Evolutionary conservation across 805 yeast genomes (phyloP).

Genomic region (Vanderwaltozyma tropicalis): DNA sequence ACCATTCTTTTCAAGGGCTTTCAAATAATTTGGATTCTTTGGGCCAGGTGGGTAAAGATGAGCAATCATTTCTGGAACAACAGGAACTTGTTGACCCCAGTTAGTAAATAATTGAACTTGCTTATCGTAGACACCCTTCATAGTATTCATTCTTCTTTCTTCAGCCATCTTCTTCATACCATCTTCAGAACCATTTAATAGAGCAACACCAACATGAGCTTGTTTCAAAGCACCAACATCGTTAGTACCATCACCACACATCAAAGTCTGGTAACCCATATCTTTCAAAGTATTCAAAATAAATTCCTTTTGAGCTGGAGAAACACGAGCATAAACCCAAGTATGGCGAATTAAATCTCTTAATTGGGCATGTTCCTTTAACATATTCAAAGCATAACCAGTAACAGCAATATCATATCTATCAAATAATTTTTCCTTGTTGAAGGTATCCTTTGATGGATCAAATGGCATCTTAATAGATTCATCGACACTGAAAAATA

Average conservation of each 20-base stretch:
- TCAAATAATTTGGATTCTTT: slow-evolving; percentile 74
- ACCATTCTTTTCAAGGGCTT: slow-evolving; percentile 79
- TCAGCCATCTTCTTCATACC: slow-evolving; percentile 85
- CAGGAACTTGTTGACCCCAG: slow-evolving; percentile 80
- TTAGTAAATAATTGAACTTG: slow-evolving; percentile 67
- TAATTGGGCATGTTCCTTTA: slow-evolving; percentile 60
- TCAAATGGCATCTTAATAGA: slow-evolving; percentile 57
- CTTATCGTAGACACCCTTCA: slow-evolving; percentile 64
- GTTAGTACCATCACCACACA: slow-evolving; percentile 99
- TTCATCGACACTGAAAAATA: slow-evolving; percentile 82
- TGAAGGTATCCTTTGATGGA: slow-evolving; percentile 35
- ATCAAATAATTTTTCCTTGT: slow-evolving; percentile 40
- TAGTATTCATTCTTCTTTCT: slow-evolving; percentile 54
- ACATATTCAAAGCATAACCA: slow-evolving; percentile 72
- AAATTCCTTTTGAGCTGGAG: slow-evolving; percentile 91
- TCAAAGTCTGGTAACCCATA: slow-evolving; percentile 83
- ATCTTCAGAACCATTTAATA: slow-evolving; percentile 92
- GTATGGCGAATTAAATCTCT: slow-evolving; percentile 70
- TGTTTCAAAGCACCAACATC: slow-evolving; percentile 99
- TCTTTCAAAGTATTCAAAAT: slow-evolving; percentile 73
- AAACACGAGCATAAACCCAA: slow-evolving; percentile 96
- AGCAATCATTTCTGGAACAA: slow-evolving; percentile 79
- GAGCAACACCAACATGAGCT: slow-evolving; percentile 97
- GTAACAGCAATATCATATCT: slow-evolving; percentile 82
- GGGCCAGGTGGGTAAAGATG: slow-evolving; percentile 96